phyloP scores from a whole-genome alignment of 108 stramenopile species.

The Schizochytrium sp. region DNA sequence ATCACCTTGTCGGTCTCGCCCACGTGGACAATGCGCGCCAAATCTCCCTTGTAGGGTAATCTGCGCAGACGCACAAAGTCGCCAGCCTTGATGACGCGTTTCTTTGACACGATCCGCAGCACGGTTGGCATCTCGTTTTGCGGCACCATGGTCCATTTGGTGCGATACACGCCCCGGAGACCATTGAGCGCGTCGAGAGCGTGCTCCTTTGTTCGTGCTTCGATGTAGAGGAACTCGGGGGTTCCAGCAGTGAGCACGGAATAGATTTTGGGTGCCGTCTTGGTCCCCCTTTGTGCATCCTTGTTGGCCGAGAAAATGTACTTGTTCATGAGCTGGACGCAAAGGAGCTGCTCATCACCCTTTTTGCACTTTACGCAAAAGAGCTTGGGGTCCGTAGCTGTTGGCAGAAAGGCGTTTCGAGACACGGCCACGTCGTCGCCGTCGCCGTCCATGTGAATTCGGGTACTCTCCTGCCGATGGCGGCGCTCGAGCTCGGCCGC shows the following conservation, averaged over 20 bases:
- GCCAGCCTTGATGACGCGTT: constrained; percentile 81
- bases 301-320: constrained; percentile 50
- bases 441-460: constrained; percentile 32
- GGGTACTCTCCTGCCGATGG: constrained; percentile 25
- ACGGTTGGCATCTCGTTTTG: constrained; percentile 90
- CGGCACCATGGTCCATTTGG: constrained; percentile 69
- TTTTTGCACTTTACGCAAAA: constrained; percentile 81
- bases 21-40: constrained; percentile 80
- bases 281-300: constrained; percentile 71
- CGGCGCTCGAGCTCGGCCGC: constrained; percentile 8
- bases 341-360: constrained; percentile 77
- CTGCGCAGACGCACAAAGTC: constrained; percentile 87
- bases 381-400: constrained; percentile 79
- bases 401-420: constrained; percentile 79
- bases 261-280: constrained; percentile 25
- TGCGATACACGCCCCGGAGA: constrained; percentile 61
- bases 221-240: constrained; percentile 82
- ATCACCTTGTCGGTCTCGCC: constrained; percentile 77
- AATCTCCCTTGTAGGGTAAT: constrained; percentile 88
- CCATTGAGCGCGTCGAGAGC: constrained; percentile 81
- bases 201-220: constrained; percentile 77
- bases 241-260: constrained; percentile 69
- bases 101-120: constrained; percentile 73
- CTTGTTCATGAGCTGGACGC: constrained; percentile 89
- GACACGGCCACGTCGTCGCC: constrained; percentile 55